These are phyloP conservation scores for Endogone sp. DNA, from an alignment of 192 early-diverging fungal genomes.

Conservation along the genomic window DNA sequence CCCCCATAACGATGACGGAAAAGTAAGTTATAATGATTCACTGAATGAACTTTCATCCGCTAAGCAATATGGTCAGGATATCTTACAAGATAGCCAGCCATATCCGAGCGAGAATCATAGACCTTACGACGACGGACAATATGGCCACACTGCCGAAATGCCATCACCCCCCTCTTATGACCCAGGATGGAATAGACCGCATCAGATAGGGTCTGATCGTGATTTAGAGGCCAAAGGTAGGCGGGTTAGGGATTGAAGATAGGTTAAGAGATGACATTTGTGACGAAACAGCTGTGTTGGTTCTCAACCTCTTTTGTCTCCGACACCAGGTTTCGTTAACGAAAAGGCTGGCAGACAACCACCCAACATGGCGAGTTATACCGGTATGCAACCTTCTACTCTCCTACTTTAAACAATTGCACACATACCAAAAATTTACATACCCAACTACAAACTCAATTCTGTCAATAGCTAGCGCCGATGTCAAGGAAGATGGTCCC, in stretches of 20 bases:
- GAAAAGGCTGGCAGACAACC: neutral
- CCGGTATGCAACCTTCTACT: neutral
- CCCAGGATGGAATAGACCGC: neutral
- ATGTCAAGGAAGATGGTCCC: neutral
- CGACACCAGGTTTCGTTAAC: neutral
- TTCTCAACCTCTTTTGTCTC: neutral
- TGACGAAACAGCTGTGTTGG: neutral
- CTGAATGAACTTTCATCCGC: neutral
- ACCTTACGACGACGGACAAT: too few relatives aligned
- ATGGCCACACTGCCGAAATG: too few relatives aligned
- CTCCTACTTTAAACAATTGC: neutral
- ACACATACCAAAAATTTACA: neutral
- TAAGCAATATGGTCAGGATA: neutral
- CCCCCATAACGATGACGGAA: neutral
- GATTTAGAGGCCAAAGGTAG: neutral
- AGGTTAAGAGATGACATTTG: neutral
- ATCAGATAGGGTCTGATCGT: neutral
- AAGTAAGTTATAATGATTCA: neutral
- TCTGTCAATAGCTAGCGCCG: neutral
- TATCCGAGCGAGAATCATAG: too few relatives aligned
- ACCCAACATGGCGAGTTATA: neutral
- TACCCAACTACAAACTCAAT: neutral
- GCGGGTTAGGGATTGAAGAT: neutral
- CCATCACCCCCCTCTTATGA: neutral
- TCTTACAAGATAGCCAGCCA: neutral